Evolutionary conservation across 2,329 filamentous ascomycete species (phyloP), one percentile per base, ranked within the genome.

Genomic region (Botrytis cinerea): DNA sequence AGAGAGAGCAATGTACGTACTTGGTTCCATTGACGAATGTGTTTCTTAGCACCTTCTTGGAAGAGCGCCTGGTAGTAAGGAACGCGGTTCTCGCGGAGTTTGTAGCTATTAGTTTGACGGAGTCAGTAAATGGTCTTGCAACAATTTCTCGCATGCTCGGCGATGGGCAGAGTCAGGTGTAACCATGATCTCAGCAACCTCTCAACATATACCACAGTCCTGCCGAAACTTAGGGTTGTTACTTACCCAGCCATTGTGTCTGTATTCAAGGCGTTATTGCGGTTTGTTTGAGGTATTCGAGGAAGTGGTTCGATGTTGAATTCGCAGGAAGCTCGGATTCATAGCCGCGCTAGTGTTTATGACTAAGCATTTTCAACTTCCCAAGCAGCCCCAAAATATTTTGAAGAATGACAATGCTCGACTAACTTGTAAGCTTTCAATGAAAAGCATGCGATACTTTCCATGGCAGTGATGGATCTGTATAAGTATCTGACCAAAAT

Each of bases 71-170:
- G 93, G 85, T 92, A 87, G 82, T 92, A 80, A 73, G 92, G 91
- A 80, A 95, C 92, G 81, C 87, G 88, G 89, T 95, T 95, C 82
- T 88, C 87, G 83, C 91, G 90, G 88, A 93, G 86, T 85, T 94
- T 78, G 81, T 91, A 80, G 78, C 82, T 83, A 67, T 73, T 59
- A 22, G 14, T n/a, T 71, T 72, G 6, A 28, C 57, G 28, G 40
- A 67, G 60, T 72, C 46, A 72, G 70, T 46, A 59, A 59, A 66
- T 72, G 35, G n/a, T 22, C n/a, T 71, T 62, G 57, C 18, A 22
- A 38, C 22, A 48, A 51, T 59, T 46, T 45, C 70, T 57, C 38
- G 38, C 22, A 18, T 12, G 28, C 22, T 46, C 38, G 40, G 12
- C 22, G 25, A 5, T 14, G 38, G 46, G 22, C 38, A 20, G n/a